Evolutionary conservation across 2,329 filamentous ascomycete species (phyloP), one percentile per base, ranked within the genome.

Genomic region (Eutypella sp.): DNA sequence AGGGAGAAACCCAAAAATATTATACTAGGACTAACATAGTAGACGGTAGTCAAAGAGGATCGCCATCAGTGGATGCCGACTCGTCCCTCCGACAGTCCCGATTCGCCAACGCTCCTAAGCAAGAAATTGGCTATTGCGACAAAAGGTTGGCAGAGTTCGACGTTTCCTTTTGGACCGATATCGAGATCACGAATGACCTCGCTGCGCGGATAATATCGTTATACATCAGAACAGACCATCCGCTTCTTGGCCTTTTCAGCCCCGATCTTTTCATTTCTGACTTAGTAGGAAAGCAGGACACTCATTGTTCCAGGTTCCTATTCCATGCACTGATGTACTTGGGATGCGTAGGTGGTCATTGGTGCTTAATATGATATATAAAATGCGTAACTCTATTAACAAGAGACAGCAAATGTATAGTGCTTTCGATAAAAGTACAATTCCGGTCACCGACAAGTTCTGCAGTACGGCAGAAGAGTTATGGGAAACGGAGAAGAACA

Each of bases 171-270:
- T 67, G 69, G 69, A 67, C 68, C 13, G 47, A 61, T 22, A 56
- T 67, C 5, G 31, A 47, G 5, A 51, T 69, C 5, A 38, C 54
- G 1, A 54, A 62, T 38, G 54, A 62, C 5, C 47, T 63, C 11
- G 62, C 64, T n/a, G 60, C 59, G 2, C 56, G 52, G 10, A 51
- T 56, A 19, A 63, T 69, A n/a, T 69, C 66, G 2, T 46, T 63
- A 2, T 69, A 69, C 36, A 47, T 69, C 5, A 52, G 58, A 42
- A 69, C 66, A 2, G 67, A 71, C 11, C 64, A 69, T 42, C 66
- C 67, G 0, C 53, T 71, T 1, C 48, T 71, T 11, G 65, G 63
- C 2, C 44, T 58, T 0, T 71, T 71, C 36, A 56, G 67, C 22
- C 48, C 67, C 0, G 16, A 55, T 18, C 48, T 67, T 0, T 67